These are phyloP conservation scores for Biancaea sappan DNA, from an alignment of 306 rosid genomes.

Conservation along the genomic window DNA sequence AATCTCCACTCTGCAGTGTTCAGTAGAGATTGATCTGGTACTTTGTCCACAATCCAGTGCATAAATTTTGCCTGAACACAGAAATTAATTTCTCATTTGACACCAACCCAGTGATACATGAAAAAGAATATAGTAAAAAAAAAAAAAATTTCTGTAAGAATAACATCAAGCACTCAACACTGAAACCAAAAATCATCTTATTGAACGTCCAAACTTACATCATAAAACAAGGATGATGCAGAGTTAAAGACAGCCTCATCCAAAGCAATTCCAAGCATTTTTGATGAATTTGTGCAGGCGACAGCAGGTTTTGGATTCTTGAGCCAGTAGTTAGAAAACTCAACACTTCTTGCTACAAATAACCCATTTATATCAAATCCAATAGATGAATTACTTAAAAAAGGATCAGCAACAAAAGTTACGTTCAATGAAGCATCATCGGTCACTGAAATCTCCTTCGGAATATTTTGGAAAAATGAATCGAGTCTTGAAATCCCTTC, in stretches of 20 bases:
- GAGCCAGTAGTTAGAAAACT: constrained; percentile 29
- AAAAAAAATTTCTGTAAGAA: not conserved
- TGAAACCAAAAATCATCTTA: constrained; percentile 1
- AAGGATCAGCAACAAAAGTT: constrained; percentile 66
- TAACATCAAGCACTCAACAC: not conserved
- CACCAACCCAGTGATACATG: constrained; percentile 5
- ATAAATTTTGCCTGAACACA: constrained; percentile 78
- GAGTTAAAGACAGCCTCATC: constrained; percentile 90
- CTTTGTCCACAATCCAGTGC: constrained; percentile 86
- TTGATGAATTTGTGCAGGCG: constrained; percentile 60
- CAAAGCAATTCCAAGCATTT: constrained; percentile 84
- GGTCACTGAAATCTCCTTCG: constrained; percentile 73
- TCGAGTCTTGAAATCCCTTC: constrained; percentile 76
- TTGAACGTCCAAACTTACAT: constrained; percentile 53
- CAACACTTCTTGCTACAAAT: constrained; percentile 47
- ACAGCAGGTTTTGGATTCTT: constrained; percentile 47
- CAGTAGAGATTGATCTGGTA: constrained; percentile 81
- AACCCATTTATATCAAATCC: constrained; percentile 83
- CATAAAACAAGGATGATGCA: constrained; percentile 63
- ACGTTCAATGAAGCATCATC: constrained; percentile 70
- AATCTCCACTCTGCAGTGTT: constrained; percentile 96
- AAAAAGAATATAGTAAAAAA: constrained; percentile 6
- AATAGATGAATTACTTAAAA: constrained; percentile 64
- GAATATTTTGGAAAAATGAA: constrained; percentile 67
- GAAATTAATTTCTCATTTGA: constrained; percentile 28